Base-by-base conservation (phyloP, 768 basidiomycete species). In the Russula abietina region DNA sequence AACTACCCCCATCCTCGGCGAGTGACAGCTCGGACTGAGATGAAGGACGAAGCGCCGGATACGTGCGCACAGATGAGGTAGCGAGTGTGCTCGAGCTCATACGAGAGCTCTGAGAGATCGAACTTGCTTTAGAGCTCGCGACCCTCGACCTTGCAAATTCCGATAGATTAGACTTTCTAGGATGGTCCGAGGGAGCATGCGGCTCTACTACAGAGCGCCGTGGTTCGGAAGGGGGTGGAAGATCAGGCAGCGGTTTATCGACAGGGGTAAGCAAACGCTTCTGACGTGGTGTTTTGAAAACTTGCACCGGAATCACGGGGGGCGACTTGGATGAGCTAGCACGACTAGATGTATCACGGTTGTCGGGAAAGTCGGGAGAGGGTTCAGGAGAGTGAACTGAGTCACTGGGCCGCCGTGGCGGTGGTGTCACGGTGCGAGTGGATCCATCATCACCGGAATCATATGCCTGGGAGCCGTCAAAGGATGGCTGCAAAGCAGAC, bases 21-120 rank as follows among this genome's bases (percentile, higher is more conserved):
- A 71, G 48, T 17, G 72, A 74, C 43, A 73, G 45, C 33, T 74
- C 70, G 22, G 88, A 90, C 54, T 81, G 78, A 3, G 83, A 71
- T 30, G 85, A 79, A n/a, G 88, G 89, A 19, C 89, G 84, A 64
- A 90, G 77, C 19, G 70, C 79, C 26, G 88, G 86, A 69, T 86
- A 91, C 1, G 89, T 90, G 68, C 84, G 81, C n/a, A 87, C 78
- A 28, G 88, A 85, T 3, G 82, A 83, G 0, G 82, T 75, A 38
- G 81, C 76, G 48, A 82, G 73, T 11, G 75, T 80, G 50, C 58
- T 60, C n/a, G 58, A 59, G 19, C 65, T 66, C 45, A 56, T 7
- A 26, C 67, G 55, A 61, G 61, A 82, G 26, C 84, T 82, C 54
- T 80, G 75, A 26, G 86, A 84, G 67, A 81, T 83, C 63, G 79